Percentiles rank a stretch among this genome's conserved stretches.
Conservation (phyloP, 1,284 basidiomycete species). For the Ceratobasidium sp. region DNA sequence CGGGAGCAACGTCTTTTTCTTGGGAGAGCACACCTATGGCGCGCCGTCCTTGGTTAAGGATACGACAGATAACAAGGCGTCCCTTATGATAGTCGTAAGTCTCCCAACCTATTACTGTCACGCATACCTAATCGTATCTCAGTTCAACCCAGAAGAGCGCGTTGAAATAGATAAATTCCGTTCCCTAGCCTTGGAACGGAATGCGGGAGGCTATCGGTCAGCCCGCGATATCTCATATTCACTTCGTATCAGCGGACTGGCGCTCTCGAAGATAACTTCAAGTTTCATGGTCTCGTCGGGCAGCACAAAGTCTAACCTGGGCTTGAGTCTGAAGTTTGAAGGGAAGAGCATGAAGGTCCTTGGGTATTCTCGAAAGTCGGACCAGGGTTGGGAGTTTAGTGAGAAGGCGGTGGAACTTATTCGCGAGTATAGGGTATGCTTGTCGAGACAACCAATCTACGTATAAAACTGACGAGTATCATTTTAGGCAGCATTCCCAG, state of each 20-base stretch:
- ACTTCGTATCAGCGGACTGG: conserved; percentile 79
- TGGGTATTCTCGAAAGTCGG: conserved; percentile 90
- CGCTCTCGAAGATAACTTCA: conserved; percentile 90
- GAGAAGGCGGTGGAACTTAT: conserved; percentile 87
- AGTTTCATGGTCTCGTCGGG: conserved; percentile 90
- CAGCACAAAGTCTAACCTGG: conserved; percentile 89
- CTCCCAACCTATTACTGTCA: conserved; percentile 6
- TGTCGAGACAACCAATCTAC: background rate
- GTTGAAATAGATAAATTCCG: conserved; percentile 81
- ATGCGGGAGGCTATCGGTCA: conserved; percentile 75
- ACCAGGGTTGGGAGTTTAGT: conserved; percentile 93
- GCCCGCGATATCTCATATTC: conserved; percentile 80
- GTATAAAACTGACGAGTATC: background rate
- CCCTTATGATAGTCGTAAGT: conserved; percentile 84
- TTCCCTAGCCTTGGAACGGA: conserved; percentile 57
- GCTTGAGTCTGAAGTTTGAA: conserved; percentile 96
- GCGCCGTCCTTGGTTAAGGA: conserved; percentile 89
- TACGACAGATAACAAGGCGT: conserved; percentile 76
- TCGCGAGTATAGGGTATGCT: conserved; percentile 76
- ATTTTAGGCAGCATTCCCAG: conserved; percentile 77
- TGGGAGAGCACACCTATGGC: conserved; percentile 95
- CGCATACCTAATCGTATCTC: conserved; percentile 44
- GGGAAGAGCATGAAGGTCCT: conserved; percentile 96
- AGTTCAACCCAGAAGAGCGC: conserved; percentile 90
- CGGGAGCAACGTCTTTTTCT: conserved; percentile 93